phyloP scores from a whole-genome alignment of 164 flowering plant species.

The Macadamia tetraphylla region DNA sequence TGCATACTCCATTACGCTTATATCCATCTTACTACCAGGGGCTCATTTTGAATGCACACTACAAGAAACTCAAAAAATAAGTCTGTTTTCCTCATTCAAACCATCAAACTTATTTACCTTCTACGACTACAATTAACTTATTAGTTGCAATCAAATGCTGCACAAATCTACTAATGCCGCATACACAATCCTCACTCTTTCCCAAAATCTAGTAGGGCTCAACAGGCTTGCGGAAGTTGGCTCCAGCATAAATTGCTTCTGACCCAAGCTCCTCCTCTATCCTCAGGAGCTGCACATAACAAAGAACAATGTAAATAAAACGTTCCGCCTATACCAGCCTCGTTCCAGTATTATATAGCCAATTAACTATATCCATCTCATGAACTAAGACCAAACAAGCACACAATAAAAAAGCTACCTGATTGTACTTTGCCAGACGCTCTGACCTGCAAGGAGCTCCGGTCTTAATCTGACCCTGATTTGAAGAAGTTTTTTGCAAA shows the following conservation, averaged over 20 bases:
- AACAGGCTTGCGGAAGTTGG: conserved; percentile 72
- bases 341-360: too few species aligned
- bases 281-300: conserved; percentile 50
- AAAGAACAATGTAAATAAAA: background rate
- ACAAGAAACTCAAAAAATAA: too few species aligned
- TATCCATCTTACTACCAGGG: too few species aligned
- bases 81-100: too few species aligned
- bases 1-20: too few species aligned
- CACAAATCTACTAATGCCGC: background rate
- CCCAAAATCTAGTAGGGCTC: conserved; percentile 53
- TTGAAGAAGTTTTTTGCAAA: conserved; percentile 63
- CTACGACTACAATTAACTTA: conserved; percentile 5
- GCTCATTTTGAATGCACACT: too few species aligned
- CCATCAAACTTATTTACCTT: too few species aligned
- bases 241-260: conserved; percentile 77
- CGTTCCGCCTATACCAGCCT: too few species aligned
- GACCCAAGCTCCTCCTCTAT: conserved; percentile 89
- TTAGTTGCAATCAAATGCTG: conserved; percentile 8
- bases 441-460: conserved; percentile 78
- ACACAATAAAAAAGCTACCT: conserved; percentile 28
- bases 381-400: background rate
- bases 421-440: conserved; percentile 90
- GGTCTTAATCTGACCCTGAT: conserved; percentile 43
- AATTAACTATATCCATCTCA: too few species aligned
- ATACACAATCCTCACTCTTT: background rate